Evolutionary conservation across 1,284 basidiomycete genomes (phyloP), one percentile per base, ranked within the genome.

Genomic region (Cutaneotrichosporon mucoides): DNA sequence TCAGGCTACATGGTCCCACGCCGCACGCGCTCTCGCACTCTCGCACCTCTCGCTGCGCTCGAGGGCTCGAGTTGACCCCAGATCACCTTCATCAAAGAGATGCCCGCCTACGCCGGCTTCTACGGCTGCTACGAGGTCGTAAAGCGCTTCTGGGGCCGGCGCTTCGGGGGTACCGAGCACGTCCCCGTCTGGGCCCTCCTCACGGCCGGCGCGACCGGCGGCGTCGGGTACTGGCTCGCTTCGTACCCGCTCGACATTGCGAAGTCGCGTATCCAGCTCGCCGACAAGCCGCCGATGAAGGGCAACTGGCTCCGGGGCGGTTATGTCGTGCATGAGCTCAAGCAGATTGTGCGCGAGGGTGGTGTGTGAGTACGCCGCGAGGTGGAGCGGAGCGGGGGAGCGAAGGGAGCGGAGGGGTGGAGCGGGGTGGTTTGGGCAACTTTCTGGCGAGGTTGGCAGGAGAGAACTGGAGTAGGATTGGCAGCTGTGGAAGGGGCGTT

Each of bases 161-260:
- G 52, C 44, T 58, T 45, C n/a, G 56, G 52, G 43, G 50, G 54
- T 3, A 49, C 46, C 37, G 63, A 82, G 34, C 80, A 87, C 43
- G 65, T 97, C 3, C 94, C 94, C 0, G 84, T 95, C 1, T 97
- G 93, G 92, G 88, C 91, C 1, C 77, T 94, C 16, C 81, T 97
- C 11, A 84, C 86, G 0, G 90, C 90, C 55, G 95, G 95, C 5
- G 88, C 89, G 0, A 87, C 86, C 2, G 95, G 94, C 46, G 95
- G 95, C 0, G 86, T 92, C 50, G 86, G 86, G 1, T 98, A 99
- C 74, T 99, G 95, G 95, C 82, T 96, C 3, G 84, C 90, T 3
- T 94, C 88, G 72, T 98, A 96, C 75, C 94, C 92, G 0, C 80
- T 93, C 5, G 92, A 97, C 68, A 90, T 96, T 3, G 84, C 95